phyloP scores from a whole-genome alignment of 202 grass and related monocot species.

The Bolboschoenoplectus hybrid region DNA sequence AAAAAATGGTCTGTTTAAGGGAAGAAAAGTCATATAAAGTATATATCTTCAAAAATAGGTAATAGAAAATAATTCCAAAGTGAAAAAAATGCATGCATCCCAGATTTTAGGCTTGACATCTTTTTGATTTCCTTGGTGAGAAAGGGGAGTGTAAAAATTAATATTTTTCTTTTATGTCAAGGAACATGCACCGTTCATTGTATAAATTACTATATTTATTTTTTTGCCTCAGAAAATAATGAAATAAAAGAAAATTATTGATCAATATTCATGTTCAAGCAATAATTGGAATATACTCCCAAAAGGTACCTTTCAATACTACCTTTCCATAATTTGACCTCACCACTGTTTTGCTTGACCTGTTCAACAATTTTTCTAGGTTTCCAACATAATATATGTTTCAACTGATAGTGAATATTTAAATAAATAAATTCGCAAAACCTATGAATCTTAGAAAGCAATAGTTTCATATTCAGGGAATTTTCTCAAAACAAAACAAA shows the following conservation, averaged over 20 bases:
- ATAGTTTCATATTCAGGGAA: background rate
- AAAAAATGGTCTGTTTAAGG: background rate
- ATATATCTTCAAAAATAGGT: background rate
- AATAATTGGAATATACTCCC: constrained; percentile 1
- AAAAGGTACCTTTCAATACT: background rate
- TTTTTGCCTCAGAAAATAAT: background rate
- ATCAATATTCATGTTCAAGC: background rate
- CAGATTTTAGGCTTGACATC: background rate
- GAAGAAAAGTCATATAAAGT: background rate
- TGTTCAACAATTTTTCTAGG: background rate
- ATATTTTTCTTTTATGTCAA: background rate
- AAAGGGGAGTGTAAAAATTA: background rate
- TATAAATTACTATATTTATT: background rate
- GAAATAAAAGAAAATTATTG: background rate
- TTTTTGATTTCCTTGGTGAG: background rate
- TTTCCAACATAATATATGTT: constrained; percentile 25
- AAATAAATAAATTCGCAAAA: background rate
- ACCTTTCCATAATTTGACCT: constrained; percentile 19
- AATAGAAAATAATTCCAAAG: background rate
- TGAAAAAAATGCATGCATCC: background rate
- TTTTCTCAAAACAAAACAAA: background rate
- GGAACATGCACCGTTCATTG: background rate
- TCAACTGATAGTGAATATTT: background rate
- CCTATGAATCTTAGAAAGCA: background rate
- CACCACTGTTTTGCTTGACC: background rate